These are phyloP conservation scores for Arthroderma sp. DNA, from an alignment of 2,329 filamentous ascomycete species.

Conservation along the genomic window DNA sequence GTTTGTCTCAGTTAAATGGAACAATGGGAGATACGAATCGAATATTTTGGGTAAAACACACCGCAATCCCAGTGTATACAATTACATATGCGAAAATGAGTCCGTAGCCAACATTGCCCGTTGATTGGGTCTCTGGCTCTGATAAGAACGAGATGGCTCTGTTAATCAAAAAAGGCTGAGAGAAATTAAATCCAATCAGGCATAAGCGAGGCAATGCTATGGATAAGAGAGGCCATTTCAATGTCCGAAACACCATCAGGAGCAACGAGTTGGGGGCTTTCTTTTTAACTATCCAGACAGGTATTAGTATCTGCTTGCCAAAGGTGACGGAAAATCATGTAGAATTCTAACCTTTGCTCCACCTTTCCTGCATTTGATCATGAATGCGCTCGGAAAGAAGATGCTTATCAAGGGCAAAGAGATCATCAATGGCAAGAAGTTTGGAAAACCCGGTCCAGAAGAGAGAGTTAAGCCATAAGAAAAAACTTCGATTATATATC, in stretches of 20 bases:
- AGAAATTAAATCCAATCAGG: constrained; percentile 25
- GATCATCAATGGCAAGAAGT: constrained; percentile 31
- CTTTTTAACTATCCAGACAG: constrained; percentile 13
- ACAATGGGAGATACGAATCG: neutral
- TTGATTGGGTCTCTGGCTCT: constrained; percentile 16
- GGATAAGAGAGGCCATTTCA: constrained; percentile 23
- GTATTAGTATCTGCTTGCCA: neutral
- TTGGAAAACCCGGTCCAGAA: constrained; percentile 37
- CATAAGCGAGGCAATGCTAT: constrained; percentile 21
- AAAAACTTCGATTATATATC: constrained; percentile 36
- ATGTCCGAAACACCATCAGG: constrained; percentile 17
- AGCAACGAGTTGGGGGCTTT: constrained; percentile 20
- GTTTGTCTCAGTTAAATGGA: neutral
- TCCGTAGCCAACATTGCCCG: constrained; percentile 28
- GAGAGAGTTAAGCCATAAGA: constrained; percentile 43
- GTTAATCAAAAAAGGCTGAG: constrained; percentile 27
- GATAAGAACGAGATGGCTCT: constrained; percentile 23
- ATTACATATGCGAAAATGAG: constrained; percentile 32
- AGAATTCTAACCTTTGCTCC: constrained; percentile 24
- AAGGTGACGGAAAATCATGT: neutral
- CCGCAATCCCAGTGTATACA: constrained; percentile 30
- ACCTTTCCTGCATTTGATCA: constrained; percentile 23
- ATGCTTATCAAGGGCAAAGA: constrained; percentile 34
- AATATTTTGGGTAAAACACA: constrained; percentile 13
- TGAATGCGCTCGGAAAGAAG: constrained; percentile 31